phyloP scores from a whole-genome alignment of 2,329 filamentous ascomycete species.

The Fusarium lyarnte region DNA sequence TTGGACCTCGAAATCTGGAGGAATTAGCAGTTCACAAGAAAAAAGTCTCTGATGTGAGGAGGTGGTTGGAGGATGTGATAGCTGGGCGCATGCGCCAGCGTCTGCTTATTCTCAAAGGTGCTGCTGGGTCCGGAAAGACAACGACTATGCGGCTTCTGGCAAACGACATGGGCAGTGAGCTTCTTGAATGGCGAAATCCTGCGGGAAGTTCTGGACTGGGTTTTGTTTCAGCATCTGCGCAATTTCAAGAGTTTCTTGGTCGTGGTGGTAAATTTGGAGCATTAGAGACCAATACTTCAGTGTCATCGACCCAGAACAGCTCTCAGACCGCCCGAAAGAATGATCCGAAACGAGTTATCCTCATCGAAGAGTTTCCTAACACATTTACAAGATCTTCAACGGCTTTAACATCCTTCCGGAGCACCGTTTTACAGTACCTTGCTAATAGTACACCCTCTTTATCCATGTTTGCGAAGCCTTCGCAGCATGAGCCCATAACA shows the following conservation, averaged over 20 bases:
- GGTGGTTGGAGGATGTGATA: conserved; percentile 82
- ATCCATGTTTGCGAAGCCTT: conserved; percentile 56
- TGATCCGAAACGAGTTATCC: conserved; percentile 64
- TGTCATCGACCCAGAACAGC: conserved; percentile 43
- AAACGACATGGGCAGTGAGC: conserved; percentile 76
- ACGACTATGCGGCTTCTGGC: conserved; percentile 84
- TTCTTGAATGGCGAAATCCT: conserved; percentile 93
- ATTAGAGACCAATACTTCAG: conserved; percentile 59
- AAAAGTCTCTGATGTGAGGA: conserved; percentile 86
- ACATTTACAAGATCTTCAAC: conserved; percentile 74
- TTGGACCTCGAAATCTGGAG: conserved; percentile 76
- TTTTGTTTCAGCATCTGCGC: conserved; percentile 75
- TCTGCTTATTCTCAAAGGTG: conserved; percentile 85
- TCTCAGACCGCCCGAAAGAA: conserved; percentile 29
- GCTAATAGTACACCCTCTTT: conserved; percentile 71
- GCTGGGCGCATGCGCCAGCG: conserved; percentile 72
- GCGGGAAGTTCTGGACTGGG: conserved; percentile 67
- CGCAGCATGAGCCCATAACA: conserved; percentile 59
- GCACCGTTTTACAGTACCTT: conserved; percentile 78
- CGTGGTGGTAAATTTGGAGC: conserved; percentile 83
- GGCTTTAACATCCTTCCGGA: conserved; percentile 75
- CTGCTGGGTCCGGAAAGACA: conserved; percentile 93
- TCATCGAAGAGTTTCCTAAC: conserved; percentile 86
- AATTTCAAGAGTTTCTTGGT: conserved; percentile 93
- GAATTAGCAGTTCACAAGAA: conserved; percentile 95